Conservation (phyloP, 148 eudicot species). For the Heliamphora exappendiculata region DNA sequence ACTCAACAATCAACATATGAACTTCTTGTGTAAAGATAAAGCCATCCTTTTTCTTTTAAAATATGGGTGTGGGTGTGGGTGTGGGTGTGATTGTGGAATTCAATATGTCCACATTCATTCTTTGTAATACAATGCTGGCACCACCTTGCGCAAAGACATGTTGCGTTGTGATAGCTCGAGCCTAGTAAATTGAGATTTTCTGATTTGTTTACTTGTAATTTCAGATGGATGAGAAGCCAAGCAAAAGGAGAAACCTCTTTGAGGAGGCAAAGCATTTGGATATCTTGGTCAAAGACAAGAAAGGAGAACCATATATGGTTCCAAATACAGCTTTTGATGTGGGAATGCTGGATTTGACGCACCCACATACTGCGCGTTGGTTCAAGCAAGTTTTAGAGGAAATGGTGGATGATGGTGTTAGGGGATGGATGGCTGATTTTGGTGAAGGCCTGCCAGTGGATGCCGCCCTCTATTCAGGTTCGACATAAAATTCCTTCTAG, state of each 20-base stretch:
- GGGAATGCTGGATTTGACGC: slow-evolving; percentile 94
- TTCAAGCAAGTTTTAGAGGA: slow-evolving; percentile 72
- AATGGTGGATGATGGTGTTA: slow-evolving; percentile 89
- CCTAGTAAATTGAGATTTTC: background rate
- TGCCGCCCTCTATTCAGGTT: slow-evolving; percentile 85
- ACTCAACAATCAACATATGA: background rate
- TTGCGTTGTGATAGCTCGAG: background rate
- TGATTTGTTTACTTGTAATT: slow-evolving; percentile 2
- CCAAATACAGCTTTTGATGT: slow-evolving; percentile 98
- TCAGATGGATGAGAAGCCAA: slow-evolving; percentile 71
- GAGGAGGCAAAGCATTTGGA: slow-evolving; percentile 88
- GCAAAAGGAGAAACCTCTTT: slow-evolving; percentile 53
- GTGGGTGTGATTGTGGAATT: background rate
- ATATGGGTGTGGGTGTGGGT: too few relatives aligned
- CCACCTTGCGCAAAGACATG: background rate
- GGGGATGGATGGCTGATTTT: slow-evolving; percentile 99
- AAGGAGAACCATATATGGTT: slow-evolving; percentile 87
- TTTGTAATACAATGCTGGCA: background rate
- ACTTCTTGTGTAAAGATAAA: background rate
- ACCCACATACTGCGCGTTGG: slow-evolving; percentile 73
- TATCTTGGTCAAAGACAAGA: slow-evolving; percentile 69
- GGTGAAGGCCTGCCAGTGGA: slow-evolving; percentile 97
- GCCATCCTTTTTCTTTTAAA: background rate
- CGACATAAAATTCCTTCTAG: background rate
- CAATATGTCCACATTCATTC: background rate